A percentile compares a stretch with the other conserved stretches of the same genome.
These are phyloP conservation scores for Syzygium grande DNA, from an alignment of 345 rosid genomes.

Conservation along the genomic window DNA sequence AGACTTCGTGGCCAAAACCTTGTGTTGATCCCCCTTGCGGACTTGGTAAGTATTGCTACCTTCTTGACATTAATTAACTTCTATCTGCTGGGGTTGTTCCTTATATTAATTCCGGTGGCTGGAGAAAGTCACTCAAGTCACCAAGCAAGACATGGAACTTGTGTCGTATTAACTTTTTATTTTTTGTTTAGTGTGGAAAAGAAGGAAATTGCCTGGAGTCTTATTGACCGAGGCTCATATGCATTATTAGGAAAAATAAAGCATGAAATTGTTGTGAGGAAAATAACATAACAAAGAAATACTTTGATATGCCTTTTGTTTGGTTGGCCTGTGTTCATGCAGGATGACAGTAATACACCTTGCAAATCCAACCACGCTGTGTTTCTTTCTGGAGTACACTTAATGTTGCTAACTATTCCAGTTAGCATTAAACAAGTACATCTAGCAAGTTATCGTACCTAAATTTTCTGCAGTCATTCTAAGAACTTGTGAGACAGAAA, in stretches of 20 bases:
- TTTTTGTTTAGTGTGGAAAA: not conserved
- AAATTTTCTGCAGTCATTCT: not conserved
- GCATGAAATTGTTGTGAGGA: not conserved
- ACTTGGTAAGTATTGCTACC: constrained; percentile 44
- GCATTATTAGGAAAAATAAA: not conserved
- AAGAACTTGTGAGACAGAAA: not conserved
- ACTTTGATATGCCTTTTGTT: not conserved
- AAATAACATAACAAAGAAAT: not conserved
- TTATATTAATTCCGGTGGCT: not conserved
- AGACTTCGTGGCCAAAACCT: constrained; percentile 85
- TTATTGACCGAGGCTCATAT: not conserved
- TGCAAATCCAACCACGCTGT: not conserved
- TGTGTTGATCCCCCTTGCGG: constrained; percentile 84
- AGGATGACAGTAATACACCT: not conserved
- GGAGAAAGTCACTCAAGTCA: not conserved
- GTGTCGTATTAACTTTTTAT: not conserved
- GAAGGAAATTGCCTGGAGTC: not conserved
- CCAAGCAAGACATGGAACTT: not conserved
- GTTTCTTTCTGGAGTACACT: not conserved
- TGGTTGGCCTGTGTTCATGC: not conserved
- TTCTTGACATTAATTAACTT: not conserved
- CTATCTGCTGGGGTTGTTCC: not conserved
- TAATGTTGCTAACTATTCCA: not conserved
- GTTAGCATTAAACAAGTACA: not conserved
- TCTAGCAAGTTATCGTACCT: not conserved